These are phyloP conservation scores for Pleurotus djamor DNA, from an alignment of 768 basidiomycete genomes.

Conservation along the genomic window DNA sequence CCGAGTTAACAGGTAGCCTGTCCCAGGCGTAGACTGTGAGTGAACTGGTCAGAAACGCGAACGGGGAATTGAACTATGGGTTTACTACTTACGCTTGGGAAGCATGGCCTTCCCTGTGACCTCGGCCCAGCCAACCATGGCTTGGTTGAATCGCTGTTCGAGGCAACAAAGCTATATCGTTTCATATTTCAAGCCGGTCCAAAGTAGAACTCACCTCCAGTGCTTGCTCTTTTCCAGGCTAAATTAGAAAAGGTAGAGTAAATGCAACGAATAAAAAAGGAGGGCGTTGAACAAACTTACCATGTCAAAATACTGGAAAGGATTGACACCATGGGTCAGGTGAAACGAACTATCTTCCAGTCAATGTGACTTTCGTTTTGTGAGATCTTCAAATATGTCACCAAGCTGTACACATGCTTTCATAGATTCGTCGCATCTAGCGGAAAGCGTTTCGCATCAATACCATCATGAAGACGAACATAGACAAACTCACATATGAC, in stretches of 20 bases:
- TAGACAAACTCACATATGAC: conserved; percentile 19
- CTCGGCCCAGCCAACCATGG: conserved; percentile 27
- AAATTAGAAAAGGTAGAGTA: no score
- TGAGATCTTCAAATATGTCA: no score
- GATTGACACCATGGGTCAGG: no score
- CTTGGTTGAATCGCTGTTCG: conserved; percentile 21
- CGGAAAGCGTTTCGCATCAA: background rate
- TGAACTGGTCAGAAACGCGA: background rate
- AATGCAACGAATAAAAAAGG: no score
- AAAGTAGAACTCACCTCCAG: no score
- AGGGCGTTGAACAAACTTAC: no score
- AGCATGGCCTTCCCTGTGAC: conserved; percentile 24
- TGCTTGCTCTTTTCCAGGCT: no score
- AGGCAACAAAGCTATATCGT: background rate
- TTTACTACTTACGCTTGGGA: conserved; percentile 18
- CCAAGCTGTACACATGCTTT: conserved; percentile 9
- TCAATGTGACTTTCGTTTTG: no score
- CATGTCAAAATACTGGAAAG: no score
- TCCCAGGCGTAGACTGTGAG: conserved; percentile 33
- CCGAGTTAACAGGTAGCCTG: conserved; percentile 18
- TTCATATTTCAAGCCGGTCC: conserved; percentile 12
- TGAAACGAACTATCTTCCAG: no score
- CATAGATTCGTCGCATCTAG: conserved; percentile 16
- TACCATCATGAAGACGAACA: background rate
- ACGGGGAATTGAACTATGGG: background rate